A percentile compares a stretch with the other conserved stretches of the same genome.
These are phyloP conservation scores for Ascoidea tarda DNA, from an alignment of 805 yeast genomes.

Conservation along the genomic window DNA sequence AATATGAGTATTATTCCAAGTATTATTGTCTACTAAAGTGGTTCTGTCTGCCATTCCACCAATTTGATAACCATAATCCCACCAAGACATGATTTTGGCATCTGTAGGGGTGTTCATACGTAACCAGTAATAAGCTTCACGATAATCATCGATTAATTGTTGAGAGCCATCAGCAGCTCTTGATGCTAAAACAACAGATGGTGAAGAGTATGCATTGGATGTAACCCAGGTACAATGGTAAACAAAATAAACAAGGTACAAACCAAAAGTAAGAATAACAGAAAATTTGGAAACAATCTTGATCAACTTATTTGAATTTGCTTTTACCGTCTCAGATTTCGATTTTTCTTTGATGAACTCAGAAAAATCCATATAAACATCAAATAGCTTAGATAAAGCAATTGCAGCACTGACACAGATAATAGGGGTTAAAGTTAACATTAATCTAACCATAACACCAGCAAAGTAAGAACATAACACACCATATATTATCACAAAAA, in stretches of 20 bases:
- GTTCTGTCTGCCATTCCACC: constrained; percentile 99
- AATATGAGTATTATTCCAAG: constrained; percentile 99
- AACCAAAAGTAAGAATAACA: constrained; percentile 54
- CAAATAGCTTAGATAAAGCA: constrained; percentile 74
- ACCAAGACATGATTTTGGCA: constrained; percentile 95
- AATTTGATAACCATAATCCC: constrained; percentile 99
- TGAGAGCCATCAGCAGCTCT: constrained; percentile 74
- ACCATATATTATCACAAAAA: constrained; percentile 80
- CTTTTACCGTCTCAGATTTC: not conserved
- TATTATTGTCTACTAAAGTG: constrained; percentile 94
- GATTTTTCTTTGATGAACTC: constrained; percentile 5
- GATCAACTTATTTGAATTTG: constrained; percentile 4
- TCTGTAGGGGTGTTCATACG: constrained; percentile 97
- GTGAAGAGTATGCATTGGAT: constrained; percentile 89
- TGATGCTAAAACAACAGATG: constrained; percentile 90
- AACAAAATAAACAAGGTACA: constrained; percentile 71
- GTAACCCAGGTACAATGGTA: constrained; percentile 97
- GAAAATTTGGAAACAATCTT: constrained; percentile 37
- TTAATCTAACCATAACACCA: constrained; percentile 97
- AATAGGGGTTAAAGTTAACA: constrained; percentile 93
- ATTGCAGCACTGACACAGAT: constrained; percentile 90
- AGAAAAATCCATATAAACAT: constrained; percentile 61
- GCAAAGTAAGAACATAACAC: constrained; percentile 96
- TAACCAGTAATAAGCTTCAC: constrained; percentile 98
- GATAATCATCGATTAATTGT: constrained; percentile 82